A percentile compares a stretch with the other conserved stretches of the same genome.
phyloP scores from a whole-genome alignment of 164 flowering plant genomes.

The Paratinospora sagittata region DNA sequence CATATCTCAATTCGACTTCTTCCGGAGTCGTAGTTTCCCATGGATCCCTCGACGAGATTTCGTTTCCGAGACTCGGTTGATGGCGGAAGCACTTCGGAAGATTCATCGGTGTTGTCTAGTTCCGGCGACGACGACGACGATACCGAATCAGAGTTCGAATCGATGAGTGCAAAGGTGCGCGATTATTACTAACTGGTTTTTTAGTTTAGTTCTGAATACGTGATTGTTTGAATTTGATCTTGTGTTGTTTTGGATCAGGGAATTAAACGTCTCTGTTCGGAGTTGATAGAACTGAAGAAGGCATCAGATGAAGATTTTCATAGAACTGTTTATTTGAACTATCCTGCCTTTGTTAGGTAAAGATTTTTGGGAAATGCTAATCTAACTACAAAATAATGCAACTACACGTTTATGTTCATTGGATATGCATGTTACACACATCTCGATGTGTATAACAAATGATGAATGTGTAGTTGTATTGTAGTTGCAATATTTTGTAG shows the following conservation, averaged over 20 bases:
- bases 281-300: conserved; percentile 55
- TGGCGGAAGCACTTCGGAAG: conserved; percentile 22
- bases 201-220: neutral
- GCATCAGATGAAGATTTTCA: conserved; percentile 57
- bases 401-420: no score
- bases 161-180: conserved; percentile 65
- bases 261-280: conserved; percentile 60
- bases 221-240: neutral
- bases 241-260: conserved; percentile 32
- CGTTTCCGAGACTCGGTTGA: conserved; percentile 36
- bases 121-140: conserved; percentile 21
- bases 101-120: conserved; percentile 26
- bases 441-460: no score
- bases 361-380: no score
- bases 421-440: no score
- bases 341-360: conserved; percentile 54
- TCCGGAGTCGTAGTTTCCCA: conserved; percentile 10
- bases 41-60: conserved; percentile 37
- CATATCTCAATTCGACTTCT: neutral
- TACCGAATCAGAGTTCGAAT: conserved; percentile 38
- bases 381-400: no score
- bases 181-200: neutral
- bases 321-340: conserved; percentile 35
- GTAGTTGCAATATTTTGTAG: no score
- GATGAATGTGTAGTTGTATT: no score